Evolutionary conservation across 73 alveolate species (phyloP), one percentile per base, ranked within the genome.

Genomic region (Durusdinium trenchii): DNA sequence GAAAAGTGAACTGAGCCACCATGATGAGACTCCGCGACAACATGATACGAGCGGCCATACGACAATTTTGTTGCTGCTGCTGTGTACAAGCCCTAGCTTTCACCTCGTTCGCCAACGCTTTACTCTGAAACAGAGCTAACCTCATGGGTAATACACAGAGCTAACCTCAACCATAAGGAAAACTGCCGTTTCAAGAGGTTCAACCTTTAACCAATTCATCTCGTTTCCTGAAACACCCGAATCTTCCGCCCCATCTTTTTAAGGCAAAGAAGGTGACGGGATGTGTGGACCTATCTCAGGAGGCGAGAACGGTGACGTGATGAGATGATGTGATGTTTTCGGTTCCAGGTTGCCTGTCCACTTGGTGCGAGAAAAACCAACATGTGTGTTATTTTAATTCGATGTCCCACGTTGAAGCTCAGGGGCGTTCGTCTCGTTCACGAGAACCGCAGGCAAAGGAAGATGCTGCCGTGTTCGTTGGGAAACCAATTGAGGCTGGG

Each of bases 281-380:
- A 81, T 81, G 91, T 30, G 91, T 81, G 50, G 91, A 81, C 91
- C 3, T 81, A 32, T 48, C 91, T 32, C 36, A 73, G 84, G 36
- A 40, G 60, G 86, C 61, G 10, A 20, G 23, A 3, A 40, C 6
- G 5, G 32, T 62, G 43, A 64, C n/a, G 36, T 64, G 18, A 3
- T 10, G 28, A 43, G 78, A 14, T 64, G 78, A 42, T 14, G 16
- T 23, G n/a, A n/a, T n/a, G n/a, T n/a, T n/a, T n/a, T n/a, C n/a
- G n/a, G n/a, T n/a, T n/a, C n/a, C n/a, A n/a, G n/a, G n/a, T n/a
- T n/a, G n/a, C n/a, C n/a, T n/a, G n/a, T n/a, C n/a, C n/a, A n/a
- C n/a, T n/a, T n/a, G n/a, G n/a, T n/a, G n/a, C n/a, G n/a, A n/a
- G n/a, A n/a, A n/a, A n/a, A n/a, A n/a, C n/a, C n/a, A n/a, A n/a